These are phyloP conservation scores for Fusarium tuaranense DNA, from an alignment of 2,329 filamentous ascomycete species.

Conservation along the genomic window DNA sequence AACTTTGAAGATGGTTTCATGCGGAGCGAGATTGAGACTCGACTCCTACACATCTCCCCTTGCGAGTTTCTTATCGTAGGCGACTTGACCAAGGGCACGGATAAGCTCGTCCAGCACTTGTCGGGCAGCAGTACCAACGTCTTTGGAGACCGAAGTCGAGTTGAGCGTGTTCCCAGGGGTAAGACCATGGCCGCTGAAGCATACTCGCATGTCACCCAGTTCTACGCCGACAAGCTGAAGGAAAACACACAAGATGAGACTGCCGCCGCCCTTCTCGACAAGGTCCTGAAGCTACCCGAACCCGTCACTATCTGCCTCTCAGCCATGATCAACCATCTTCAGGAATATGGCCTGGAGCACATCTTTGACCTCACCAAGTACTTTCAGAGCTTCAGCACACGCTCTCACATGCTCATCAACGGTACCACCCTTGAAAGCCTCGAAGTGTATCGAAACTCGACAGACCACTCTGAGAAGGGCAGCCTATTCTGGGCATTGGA, in stretches of 20 bases:
- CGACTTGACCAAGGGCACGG: conserved; percentile 87
- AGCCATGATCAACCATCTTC: conserved; percentile 93
- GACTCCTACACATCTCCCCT: conserved; percentile 93
- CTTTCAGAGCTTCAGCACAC: conserved; percentile 93
- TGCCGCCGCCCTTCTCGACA: conserved; percentile 79
- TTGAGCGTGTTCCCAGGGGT: conserved; percentile 80
- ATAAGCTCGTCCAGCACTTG: conserved; percentile 91
- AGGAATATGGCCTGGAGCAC: conserved; percentile 92
- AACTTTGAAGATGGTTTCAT: conserved; percentile 98
- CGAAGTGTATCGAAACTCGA: conserved; percentile 95
- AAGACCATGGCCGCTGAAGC: conserved; percentile 88
- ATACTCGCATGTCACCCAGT: conserved; percentile 89
- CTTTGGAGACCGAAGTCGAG: conserved; percentile 88
- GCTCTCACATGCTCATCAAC: conserved; percentile 95
- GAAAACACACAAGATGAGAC: conserved; percentile 65
- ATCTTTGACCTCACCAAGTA: conserved; percentile 97
- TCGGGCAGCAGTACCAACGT: conserved; percentile 91
- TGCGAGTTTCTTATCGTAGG: conserved; percentile 96
- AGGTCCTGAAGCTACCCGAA: conserved; percentile 86
- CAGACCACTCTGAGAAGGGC: conserved; percentile 85
- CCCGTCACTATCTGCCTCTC: conserved; percentile 92
- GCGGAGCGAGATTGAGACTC: conserved; percentile 94
- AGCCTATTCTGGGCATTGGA: conserved; percentile 97
- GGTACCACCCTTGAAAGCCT: conserved; percentile 94
- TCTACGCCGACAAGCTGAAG: conserved; percentile 90